These are phyloP conservation scores for Emmonsiellopsis sp. DNA, from an alignment of 2,329 filamentous ascomycete species.

Conservation along the genomic window DNA sequence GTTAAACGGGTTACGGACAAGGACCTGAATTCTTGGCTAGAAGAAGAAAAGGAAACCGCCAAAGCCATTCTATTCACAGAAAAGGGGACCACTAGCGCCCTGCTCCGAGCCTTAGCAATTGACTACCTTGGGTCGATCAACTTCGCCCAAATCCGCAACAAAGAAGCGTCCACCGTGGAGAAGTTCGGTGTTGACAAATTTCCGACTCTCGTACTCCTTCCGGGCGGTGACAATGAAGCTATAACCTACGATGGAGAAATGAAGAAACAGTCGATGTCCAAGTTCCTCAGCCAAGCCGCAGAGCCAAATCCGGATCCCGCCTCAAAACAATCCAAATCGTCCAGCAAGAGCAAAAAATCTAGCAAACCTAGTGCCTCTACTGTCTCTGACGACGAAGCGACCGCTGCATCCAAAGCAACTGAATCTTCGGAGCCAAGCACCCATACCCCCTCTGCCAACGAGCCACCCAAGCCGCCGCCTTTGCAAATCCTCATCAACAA, in stretches of 20 bases:
- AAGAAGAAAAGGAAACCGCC: slow-evolving; percentile 55
- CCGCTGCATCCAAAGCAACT: slow-evolving; percentile 34
- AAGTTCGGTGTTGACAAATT: slow-evolving; percentile 69
- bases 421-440: slow-evolving; percentile 4
- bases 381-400: slow-evolving; percentile 40
- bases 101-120: slow-evolving; percentile 76
- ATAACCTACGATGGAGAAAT: slow-evolving; percentile 72
- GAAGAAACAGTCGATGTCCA: slow-evolving; percentile 71
- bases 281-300: slow-evolving; percentile 72
- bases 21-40: slow-evolving; percentile 65
- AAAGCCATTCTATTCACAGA: slow-evolving; percentile 91
- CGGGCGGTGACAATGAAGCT: slow-evolving; percentile 57
- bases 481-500: slow-evolving; percentile 57
- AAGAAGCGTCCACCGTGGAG: slow-evolving; percentile 61
- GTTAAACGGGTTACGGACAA: slow-evolving; percentile 74
- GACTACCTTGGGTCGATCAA: slow-evolving; percentile 76
- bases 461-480: slow-evolving; percentile 42
- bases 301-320: slow-evolving; percentile 70
- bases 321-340: slow-evolving; percentile 26
- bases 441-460: slow-evolving; percentile 33
- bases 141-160: slow-evolving; percentile 74
- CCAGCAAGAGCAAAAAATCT: slow-evolving; percentile 19
- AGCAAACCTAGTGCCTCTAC: slow-evolving; percentile 30
- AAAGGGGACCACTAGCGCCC: slow-evolving; percentile 76
- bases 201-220: slow-evolving; percentile 71